Base-by-base conservation (phyloP, 1,139 yeast genomes). In the Protomyces inundatus region DNA sequence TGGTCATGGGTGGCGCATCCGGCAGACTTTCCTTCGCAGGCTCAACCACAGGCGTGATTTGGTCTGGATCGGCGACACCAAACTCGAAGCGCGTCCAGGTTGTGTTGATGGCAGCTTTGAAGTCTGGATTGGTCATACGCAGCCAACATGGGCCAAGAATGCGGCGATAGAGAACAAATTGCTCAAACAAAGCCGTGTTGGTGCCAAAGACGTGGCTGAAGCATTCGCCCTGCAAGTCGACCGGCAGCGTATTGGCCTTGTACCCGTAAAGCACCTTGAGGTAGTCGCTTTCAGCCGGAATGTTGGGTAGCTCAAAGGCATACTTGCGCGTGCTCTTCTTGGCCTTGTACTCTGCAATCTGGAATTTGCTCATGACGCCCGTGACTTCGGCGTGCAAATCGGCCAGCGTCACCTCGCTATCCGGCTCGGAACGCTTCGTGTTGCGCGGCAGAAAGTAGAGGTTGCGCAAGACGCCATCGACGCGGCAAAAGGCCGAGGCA, bases 61-160 rank as follows among this genome's bases (percentile, higher is more conserved):
- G 73, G 34, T 70, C 71, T 2, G 95, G 87, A 6, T 79, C 73
- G 1, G 75, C 71, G 1, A 88, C 82, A 0, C 86, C 77, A 3
- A 87, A 84, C 71, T 90, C 97, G 34, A 88, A 81, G 66, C 83
- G 83, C 76, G 96, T 88, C 79, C 91, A 95, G 0, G 97, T 86
- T 1, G 89, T 81, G 70, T 87, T 87, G 65, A 79, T 81, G 65
- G 86, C 77, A 0, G 84, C 74, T 30, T 76, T 74, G 69, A 88
- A 87, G 69, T 86, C 84, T 54, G 87, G 87, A 56, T 82, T 80
- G 52, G 80, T 78, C 58, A 95, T 79, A 63, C 87, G 87, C 62
- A 93, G 78, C 98, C 98, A 93, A 73, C 98, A 90, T 0, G 99
- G 99, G 4, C 99, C 99, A 97, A 90, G 90, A 52, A 93, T 81